Percentiles rank a stretch among this genome's conserved stretches.
phyloP scores from a whole-genome alignment of 1,139 yeast species.

The Wickerhamomyces sp. region DNA sequence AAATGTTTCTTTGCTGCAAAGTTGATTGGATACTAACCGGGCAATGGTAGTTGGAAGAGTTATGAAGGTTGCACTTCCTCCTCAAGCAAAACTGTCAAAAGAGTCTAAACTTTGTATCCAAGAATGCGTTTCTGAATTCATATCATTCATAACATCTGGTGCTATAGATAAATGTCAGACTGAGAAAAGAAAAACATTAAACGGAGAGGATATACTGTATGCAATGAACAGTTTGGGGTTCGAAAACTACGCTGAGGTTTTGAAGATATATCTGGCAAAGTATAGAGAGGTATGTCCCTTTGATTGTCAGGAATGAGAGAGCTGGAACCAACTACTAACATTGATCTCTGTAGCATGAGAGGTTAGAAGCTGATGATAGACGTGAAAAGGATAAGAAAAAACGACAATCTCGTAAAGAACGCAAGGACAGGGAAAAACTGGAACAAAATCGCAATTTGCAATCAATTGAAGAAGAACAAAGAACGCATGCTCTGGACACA shows the following conservation, averaged over 20 bases:
- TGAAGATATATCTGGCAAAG: slow-evolving; percentile 64
- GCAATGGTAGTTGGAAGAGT: slow-evolving; percentile 49
- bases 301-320: too few relatives aligned
- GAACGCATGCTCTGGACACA: not conserved
- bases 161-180: slow-evolving; percentile 59
- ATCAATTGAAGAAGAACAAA: not conserved
- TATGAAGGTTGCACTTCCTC: slow-evolving; percentile 78
- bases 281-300: slow-evolving; percentile 39
- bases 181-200: slow-evolving; percentile 64
- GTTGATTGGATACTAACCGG: too few relatives aligned
- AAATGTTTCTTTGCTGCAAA: too few relatives aligned
- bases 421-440: slow-evolving; percentile 8
- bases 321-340: not conserved
- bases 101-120: slow-evolving; percentile 90
- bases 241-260: slow-evolving; percentile 66
- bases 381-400: slow-evolving; percentile 20
- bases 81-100: slow-evolving; percentile 77
- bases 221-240: slow-evolving; percentile 57
- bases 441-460: not conserved
- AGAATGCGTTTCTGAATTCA: slow-evolving; percentile 84
- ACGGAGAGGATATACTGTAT: slow-evolving; percentile 62
- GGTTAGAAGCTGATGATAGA: slow-evolving; percentile 20
- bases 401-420: slow-evolving; percentile 18
- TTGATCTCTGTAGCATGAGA: slow-evolving; percentile 12
- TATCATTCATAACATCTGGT: slow-evolving; percentile 71